Evolutionary conservation across 495 filamentous ascomycete genomes (phyloP).

Genomic region (Echria macrotheca): DNA sequence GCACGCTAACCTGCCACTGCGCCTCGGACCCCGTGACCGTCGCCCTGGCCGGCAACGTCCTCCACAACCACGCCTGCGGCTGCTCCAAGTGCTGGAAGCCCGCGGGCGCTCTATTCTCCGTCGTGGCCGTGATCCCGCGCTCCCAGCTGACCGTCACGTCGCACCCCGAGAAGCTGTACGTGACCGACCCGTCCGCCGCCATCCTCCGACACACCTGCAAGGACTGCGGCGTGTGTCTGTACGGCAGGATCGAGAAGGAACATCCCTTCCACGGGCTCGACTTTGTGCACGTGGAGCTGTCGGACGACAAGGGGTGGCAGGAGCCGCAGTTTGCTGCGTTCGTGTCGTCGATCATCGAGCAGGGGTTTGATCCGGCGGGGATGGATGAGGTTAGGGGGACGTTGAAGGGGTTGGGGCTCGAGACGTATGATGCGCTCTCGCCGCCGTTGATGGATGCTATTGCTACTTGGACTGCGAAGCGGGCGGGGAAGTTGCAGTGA

Average conservation of each 20-base stretch:
- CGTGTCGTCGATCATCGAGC: constrained; percentile 56
- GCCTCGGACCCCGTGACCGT: constrained; percentile 44
- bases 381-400: constrained; percentile 47
- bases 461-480: constrained; percentile 50
- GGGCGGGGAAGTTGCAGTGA: constrained; percentile 29
- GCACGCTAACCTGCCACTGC: constrained; percentile 52
- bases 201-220: constrained; percentile 56
- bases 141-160: constrained; percentile 44
- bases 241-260: constrained; percentile 53
- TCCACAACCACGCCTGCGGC: constrained; percentile 62
- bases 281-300: constrained; percentile 57
- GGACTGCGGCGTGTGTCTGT: constrained; percentile 52
- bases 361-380: constrained; percentile 48
- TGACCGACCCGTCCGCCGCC: constrained; percentile 46
- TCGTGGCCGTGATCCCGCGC: constrained; percentile 50
- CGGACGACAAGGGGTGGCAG: constrained; percentile 52
- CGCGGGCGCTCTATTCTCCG: constrained; percentile 49
- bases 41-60: constrained; percentile 46
- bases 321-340: constrained; percentile 60
- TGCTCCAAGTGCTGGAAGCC: constrained; percentile 65
- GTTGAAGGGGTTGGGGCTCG: constrained; percentile 43
- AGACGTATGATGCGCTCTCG: constrained; percentile 52
- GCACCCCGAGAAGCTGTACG: constrained; percentile 46
- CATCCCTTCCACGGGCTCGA: constrained; percentile 59
- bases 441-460: constrained; percentile 55